Evolutionary conservation across 169 alveolate species (phyloP).

Genomic region (Cryptosporidium andersoni): DNA sequence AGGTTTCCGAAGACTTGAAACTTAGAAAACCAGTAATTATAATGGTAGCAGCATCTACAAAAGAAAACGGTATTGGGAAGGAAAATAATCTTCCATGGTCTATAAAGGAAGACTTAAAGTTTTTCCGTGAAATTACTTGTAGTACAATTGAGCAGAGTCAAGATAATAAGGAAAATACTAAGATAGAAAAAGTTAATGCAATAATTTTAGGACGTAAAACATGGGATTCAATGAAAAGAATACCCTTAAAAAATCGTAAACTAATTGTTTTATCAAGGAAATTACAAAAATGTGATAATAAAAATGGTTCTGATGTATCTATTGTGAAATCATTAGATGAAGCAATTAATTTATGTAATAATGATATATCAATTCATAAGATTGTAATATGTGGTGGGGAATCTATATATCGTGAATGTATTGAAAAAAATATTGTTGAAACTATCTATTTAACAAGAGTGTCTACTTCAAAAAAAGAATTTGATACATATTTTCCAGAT

Average conservation of each 20-base stretch:
- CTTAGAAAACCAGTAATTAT: not conserved
- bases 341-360: slow-evolving; percentile 71
- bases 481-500: slow-evolving; percentile 81
- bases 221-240: slow-evolving; percentile 91
- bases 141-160: not conserved
- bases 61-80: slow-evolving; percentile 18
- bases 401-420: slow-evolving; percentile 80
- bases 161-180: not conserved
- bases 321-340: slow-evolving; percentile 74
- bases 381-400: slow-evolving; percentile 90
- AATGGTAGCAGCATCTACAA: slow-evolving; percentile 48
- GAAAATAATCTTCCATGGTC: slow-evolving; percentile 42
- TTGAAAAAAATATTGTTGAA: slow-evolving; percentile 75
- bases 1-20: too few relatives aligned
- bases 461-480: slow-evolving; percentile 77
- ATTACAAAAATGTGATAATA: slow-evolving; percentile 71
- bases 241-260: slow-evolving; percentile 87
- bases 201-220: slow-evolving; percentile 96
- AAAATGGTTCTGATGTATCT: slow-evolving; percentile 65
- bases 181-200: slow-evolving; percentile 78
- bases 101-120: slow-evolving; percentile 31
- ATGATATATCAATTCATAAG: slow-evolving; percentile 75
- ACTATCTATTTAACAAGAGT: slow-evolving; percentile 87
- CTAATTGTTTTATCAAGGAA: slow-evolving; percentile 86
- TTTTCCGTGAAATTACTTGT: slow-evolving; percentile 22